Evolutionary conservation across 805 yeast genomes (phyloP), one percentile per base, ranked within the genome.

Genomic region (Candida morakotiae): DNA sequence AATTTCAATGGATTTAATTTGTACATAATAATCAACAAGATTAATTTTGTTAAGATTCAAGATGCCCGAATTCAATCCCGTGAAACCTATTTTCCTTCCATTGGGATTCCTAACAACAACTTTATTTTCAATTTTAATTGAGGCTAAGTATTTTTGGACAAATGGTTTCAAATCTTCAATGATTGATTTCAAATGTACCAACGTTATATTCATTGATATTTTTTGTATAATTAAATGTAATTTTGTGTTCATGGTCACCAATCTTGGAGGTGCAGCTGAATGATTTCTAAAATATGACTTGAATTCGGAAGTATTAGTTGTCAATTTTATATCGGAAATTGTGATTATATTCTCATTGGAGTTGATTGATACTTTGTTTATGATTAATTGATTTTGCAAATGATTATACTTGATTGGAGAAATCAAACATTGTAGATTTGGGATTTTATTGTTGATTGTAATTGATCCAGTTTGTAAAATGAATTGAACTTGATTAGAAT

Each of bases 401-500:
- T 72, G 60, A 34, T 66, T 67, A 42, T 51, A 72, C 0, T 74
- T 62, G 1, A 77, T 43, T 1, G 83, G 82, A 9, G 67, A 57
- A 0, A 73, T 36, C 2, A 60, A 53, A 0, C 54, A 22, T 19
- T 47, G 53, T 4, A 74, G 19, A n/a, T 48, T 43, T 4, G 52
- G 40, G 3, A 69, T 28, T 2, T 37, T 39, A 5, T 62, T 16
- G 10, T 44, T 48, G 3, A 67, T 25, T 3, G 47, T 48, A 5
- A 70, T 50, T 2, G 66, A 52, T 0, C 76, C 60, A 0, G 72
- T 69, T 43, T 70, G 76, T 4, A 69, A 44, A 15, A 58, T 48
- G 14, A 69, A 38, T 25, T 65, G 65, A 20, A n/a, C 16, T 17
- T 36, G 10, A 9, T 28, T 23, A 11, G 41, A 34, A 18, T 14